Evolutionary conservation across 2,329 filamentous ascomycete species (phyloP).

Genomic region (Cladosporium sp.): DNA sequence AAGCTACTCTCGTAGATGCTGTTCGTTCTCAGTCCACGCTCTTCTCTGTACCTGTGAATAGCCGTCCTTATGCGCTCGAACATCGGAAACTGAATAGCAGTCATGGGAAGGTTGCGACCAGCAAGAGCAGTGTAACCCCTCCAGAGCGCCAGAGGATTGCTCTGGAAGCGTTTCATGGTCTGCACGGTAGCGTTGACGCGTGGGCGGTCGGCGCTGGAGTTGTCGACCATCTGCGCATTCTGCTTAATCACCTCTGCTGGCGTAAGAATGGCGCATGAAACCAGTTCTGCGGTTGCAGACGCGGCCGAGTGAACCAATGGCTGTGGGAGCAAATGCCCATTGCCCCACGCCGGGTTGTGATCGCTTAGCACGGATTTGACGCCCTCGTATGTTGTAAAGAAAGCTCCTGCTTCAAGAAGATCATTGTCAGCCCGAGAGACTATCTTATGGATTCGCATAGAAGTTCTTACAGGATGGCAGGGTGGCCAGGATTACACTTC

Average conservation of each 20-base stretch:
- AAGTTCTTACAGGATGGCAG: conserved; percentile 65
- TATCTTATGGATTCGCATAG: background rate
- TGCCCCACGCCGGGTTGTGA: conserved; percentile 40
- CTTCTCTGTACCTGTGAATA: conserved; percentile 44
- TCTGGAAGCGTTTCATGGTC: conserved; percentile 52
- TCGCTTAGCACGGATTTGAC: conserved; percentile 58
- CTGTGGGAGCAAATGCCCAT: conserved; percentile 49
- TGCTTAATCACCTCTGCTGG: conserved; percentile 90
- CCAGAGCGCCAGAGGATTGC: conserved; percentile 51
- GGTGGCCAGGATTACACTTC: conserved; percentile 77
- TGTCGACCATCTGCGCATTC: conserved; percentile 76
- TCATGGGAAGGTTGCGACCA: conserved; percentile 79
- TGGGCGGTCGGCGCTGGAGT: conserved; percentile 25
- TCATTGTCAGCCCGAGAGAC: background rate
- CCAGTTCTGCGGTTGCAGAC: conserved; percentile 71
- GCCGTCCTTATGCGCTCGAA: conserved; percentile 64
- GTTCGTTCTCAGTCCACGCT: conserved; percentile 31
- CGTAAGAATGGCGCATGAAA: conserved; percentile 79
- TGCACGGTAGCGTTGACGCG: conserved; percentile 47
- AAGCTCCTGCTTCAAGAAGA: conserved; percentile 60
- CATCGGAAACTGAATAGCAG: conserved; percentile 79
- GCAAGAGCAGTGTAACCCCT: conserved; percentile 75
- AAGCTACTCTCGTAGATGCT: conserved; percentile 59
- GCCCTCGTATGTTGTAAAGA: conserved; percentile 85
- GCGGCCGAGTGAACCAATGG: conserved; percentile 67